Evolutionary conservation across 306 rosid species (phyloP).

Genomic region (Corylus heterophylla): DNA sequence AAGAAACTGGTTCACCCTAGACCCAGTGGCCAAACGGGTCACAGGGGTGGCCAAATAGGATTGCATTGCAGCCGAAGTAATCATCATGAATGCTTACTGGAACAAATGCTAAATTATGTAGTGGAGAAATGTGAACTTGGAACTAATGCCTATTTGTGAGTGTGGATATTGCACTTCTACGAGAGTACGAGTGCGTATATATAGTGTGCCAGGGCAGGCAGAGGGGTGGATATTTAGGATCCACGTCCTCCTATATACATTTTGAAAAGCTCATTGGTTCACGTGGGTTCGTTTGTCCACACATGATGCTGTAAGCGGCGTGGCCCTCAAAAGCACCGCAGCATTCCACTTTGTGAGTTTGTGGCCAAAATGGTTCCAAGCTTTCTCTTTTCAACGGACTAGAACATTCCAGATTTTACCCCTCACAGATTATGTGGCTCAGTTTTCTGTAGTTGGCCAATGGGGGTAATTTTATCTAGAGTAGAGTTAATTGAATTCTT

Average conservation of each 20-base stretch:
- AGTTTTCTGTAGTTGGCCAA: no score
- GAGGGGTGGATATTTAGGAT: slow-evolving; percentile 33
- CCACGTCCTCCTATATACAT: no score
- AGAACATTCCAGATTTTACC: not conserved
- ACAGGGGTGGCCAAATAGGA: slow-evolving; percentile 33
- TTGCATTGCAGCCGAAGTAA: slow-evolving; percentile 45
- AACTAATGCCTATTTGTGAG: no score
- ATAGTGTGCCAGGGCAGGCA: not conserved
- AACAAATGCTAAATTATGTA: no score
- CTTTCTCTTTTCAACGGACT: not conserved
- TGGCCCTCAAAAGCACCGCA: slow-evolving; percentile 29
- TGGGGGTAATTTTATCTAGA: no score
- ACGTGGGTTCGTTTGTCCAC: slow-evolving; percentile 44
- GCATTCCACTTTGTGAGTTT: not conserved
- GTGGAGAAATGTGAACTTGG: no score
- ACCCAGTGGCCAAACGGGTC: slow-evolving; percentile 3
- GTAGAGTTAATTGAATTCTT: slow-evolving; percentile 43
- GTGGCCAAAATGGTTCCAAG: slow-evolving; percentile 2
- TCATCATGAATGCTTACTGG: slow-evolving; percentile 26
- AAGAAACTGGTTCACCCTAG: slow-evolving; percentile 32
- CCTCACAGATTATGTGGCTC: no score
- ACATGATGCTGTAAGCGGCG: slow-evolving; percentile 31
- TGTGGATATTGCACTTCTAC: no score
- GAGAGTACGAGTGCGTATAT: not conserved
- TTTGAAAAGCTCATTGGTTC: slow-evolving; percentile 36